A percentile compares a stretch with the other conserved stretches of the same genome.
Conservation (phyloP, 768 basidiomycete genomes). For the Kwoniella sp. region DNA sequence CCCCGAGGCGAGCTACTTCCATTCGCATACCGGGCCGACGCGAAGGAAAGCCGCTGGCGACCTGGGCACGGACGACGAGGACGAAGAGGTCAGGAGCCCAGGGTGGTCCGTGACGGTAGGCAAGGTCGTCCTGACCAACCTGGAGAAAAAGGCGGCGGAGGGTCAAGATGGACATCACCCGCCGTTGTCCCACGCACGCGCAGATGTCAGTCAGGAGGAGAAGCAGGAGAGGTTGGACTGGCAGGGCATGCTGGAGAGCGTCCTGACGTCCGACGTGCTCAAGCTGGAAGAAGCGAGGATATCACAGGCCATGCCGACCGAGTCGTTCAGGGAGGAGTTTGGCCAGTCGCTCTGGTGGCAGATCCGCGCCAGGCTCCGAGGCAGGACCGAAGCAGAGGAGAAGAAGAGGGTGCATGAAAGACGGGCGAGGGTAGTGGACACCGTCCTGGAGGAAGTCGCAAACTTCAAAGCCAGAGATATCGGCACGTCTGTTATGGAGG, state of each 20-base stretch:
- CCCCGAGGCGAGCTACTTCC: slow-evolving; percentile 17
- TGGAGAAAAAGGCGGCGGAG: not conserved
- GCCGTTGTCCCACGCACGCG: not conserved
- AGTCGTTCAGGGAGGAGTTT: slow-evolving; percentile 42
- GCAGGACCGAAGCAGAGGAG: slow-evolving; percentile 76
- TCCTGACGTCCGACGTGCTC: slow-evolving; percentile 87
- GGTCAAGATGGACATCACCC: not conserved
- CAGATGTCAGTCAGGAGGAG: slow-evolving; percentile 12
- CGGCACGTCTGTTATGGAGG: not conserved
- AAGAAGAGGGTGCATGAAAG: slow-evolving; percentile 74
- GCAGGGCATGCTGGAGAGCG: slow-evolving; percentile 92
- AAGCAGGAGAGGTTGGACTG: slow-evolving; percentile 73
- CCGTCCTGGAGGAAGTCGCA: slow-evolving; percentile 76
- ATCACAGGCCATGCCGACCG: slow-evolving; percentile 70
- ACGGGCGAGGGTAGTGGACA: slow-evolving; percentile 71
- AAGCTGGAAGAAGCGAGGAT: slow-evolving; percentile 93
- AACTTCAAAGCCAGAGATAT: slow-evolving; percentile 60
- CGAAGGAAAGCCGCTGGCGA: not conserved
- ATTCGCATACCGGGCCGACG: slow-evolving; percentile 1
- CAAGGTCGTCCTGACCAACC: not conserved
- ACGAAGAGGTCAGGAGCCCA: slow-evolving; percentile 9
- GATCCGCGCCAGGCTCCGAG: slow-evolving; percentile 78
- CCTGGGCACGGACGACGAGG: slow-evolving; percentile 10
- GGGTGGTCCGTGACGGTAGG: slow-evolving; percentile 6
- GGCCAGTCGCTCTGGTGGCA: slow-evolving; percentile 69